A percentile compares a stretch with the other conserved stretches of the same genome.
phyloP scores from a whole-genome alignment of 1,284 basidiomycete species.

The Trichosporon faecale region DNA sequence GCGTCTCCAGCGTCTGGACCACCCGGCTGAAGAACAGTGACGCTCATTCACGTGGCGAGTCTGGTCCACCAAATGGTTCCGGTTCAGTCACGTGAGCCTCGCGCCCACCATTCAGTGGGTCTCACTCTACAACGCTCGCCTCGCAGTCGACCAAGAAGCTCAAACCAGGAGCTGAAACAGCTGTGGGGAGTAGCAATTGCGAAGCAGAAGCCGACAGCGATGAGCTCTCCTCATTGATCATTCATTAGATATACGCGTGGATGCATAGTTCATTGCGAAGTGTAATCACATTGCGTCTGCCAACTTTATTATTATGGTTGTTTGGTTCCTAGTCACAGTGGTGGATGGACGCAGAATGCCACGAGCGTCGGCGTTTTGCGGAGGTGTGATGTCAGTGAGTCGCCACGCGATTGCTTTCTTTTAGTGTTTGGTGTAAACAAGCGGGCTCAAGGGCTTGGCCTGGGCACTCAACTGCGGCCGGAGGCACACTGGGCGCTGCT shows the following conservation, averaged over 20 bases:
- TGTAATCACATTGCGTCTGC: background rate
- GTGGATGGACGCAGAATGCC: background rate
- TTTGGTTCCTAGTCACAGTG: background rate
- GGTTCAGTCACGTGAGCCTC: background rate
- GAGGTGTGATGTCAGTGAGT: conserved; percentile 1
- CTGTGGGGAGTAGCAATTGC: background rate
- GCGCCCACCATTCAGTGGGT: background rate
- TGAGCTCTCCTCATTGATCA: background rate
- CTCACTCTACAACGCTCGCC: background rate
- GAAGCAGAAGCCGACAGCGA: background rate
- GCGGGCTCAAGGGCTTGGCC: background rate
- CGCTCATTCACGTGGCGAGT: background rate
- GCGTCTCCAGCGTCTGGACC: background rate
- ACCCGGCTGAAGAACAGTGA: background rate
- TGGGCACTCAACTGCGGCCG: background rate
- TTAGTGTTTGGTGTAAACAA: conserved; percentile 10
- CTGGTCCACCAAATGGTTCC: background rate
- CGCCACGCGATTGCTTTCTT: conserved; percentile 7
- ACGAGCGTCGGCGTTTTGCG: background rate
- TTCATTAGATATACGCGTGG: background rate
- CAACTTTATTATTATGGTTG: conserved; percentile 1
- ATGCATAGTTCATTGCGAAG: background rate
- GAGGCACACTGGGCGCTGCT: background rate
- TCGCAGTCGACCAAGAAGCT: background rate
- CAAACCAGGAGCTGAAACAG: background rate